A percentile compares a stretch with the other conserved stretches of the same genome.
These are phyloP conservation scores for Cubamyces sp. DNA, from an alignment of 768 basidiomycete species.

Conservation along the genomic window DNA sequence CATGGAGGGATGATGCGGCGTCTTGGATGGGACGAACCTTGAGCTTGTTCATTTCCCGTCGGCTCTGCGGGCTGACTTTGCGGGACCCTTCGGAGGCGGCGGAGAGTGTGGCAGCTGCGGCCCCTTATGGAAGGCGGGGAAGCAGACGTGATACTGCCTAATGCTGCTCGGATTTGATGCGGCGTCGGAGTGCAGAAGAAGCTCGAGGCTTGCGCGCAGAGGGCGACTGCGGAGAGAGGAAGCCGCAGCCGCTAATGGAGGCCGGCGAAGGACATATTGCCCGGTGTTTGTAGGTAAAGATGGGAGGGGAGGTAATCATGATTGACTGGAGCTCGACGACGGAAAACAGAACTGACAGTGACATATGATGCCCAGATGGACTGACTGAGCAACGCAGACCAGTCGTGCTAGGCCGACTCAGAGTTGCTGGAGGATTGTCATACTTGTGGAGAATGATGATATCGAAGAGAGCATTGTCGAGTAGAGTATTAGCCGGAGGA, in stretches of 20 bases:
- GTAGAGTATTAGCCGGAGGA: no score
- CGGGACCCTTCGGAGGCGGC: neutral
- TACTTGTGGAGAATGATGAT: neutral
- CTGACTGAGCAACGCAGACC: neutral
- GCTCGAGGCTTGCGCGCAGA: neutral
- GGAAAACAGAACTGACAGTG: neutral
- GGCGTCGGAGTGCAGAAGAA: neutral
- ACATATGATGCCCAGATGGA: neutral
- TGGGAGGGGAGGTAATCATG: neutral
- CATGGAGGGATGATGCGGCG: constrained; percentile 18
- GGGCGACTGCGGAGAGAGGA: neutral
- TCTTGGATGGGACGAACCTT: constrained; percentile 9
- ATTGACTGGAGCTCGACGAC: neutral
- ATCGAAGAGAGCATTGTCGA: no score
- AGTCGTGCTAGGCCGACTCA: neutral
- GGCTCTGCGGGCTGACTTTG: neutral
- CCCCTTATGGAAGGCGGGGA: neutral
- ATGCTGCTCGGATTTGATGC: neutral
- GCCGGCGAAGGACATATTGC: constrained; percentile 1
- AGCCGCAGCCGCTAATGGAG: neutral
- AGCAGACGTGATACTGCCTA: neutral
- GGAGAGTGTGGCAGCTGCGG: neutral
- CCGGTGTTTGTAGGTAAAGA: neutral
- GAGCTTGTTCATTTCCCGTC: neutral
- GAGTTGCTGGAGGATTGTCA: neutral